phyloP scores from a whole-genome alignment of 306 rosid species.

The Morella rubra region DNA sequence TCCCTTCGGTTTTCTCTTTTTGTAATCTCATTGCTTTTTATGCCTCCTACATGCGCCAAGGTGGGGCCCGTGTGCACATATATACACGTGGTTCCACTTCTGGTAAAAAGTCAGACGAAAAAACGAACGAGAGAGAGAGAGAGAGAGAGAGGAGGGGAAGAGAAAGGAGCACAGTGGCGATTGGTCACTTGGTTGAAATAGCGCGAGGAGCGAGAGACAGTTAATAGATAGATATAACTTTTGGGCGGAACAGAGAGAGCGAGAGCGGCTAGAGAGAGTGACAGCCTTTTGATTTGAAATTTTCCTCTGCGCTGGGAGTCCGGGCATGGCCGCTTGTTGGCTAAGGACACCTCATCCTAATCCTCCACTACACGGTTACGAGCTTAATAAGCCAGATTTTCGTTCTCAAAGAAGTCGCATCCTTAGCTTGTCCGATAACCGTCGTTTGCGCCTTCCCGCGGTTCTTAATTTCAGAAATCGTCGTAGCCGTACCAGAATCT shows the following conservation, averaged over 20 bases:
- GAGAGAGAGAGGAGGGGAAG: no score
- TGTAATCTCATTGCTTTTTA: no score
- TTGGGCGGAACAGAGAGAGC: background rate
- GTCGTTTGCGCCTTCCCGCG: conserved; percentile 1
- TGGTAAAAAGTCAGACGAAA: no score
- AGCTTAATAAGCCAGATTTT: background rate
- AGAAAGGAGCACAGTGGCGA: background rate
- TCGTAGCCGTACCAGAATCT: conserved; percentile 29
- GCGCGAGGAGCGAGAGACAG: no score
- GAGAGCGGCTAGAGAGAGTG: background rate
- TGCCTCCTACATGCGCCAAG: no score
- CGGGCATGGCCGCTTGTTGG: conserved; percentile 38
- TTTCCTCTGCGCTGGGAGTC: background rate
- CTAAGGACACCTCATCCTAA: conserved; percentile 27
- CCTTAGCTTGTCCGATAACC: conserved; percentile 5
- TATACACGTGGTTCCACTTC: background rate
- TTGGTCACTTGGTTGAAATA: no score
- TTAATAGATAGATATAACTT: no score
- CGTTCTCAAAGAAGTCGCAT: conserved; percentile 20
- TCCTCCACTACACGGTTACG: conserved; percentile 10
- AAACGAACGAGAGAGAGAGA: background rate
- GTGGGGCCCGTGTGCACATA: background rate
- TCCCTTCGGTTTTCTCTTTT: no score
- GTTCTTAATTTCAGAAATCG: background rate
- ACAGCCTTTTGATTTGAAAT: background rate